Evolutionary conservation across 331 rosid genomes (phyloP), one percentile per base, ranked within the genome.

Genomic region (Acacia pycnantha): DNA sequence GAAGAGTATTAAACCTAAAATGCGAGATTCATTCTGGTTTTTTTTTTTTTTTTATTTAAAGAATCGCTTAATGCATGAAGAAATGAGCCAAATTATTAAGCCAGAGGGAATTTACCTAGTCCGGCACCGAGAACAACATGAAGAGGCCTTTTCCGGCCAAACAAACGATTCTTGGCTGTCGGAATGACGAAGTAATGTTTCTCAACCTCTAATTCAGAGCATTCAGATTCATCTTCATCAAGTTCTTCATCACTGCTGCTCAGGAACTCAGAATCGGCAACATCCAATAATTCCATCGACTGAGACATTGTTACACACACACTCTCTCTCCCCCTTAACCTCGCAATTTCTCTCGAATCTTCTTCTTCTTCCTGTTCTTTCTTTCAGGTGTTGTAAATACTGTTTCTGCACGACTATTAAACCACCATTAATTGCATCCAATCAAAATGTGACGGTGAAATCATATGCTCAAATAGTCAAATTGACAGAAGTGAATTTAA

Each of bases 41-140:
- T 31, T 31, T 31, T 31, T 31, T 31, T 2, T 31, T 31, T 31
- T 29, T 29, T n/a, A n/a, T n/a, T 2, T 29, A 29, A 29, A 31
- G 27, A 44, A 70, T 21, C 65, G 70, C 21, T 37, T 35, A 62
- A 53, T 35, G 67, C 10, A 33, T 22, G 35, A 64, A 62, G 54
- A 14, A 81, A 40, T 3, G 16, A 44, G 54, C 33, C 29, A 2
- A 64, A 70, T 47, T 47, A 64, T 44, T 27, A 70, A 53, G 50
- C 82, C 81, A 4, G 80, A 82, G 31, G 31, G 80, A 83, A 22
- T n/a, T 9, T 59, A 71, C 76, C 58, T 26, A 0, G 74, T 59
- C 97, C 94, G 4, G 92, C 83, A 21, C 96, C 94, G 19, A 91
- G 82, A 61, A 74, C 80, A 14, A 81, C 83, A 84, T 87, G 91